Conservation (phyloP, 2,329 filamentous ascomycete genomes). For the Eurotiales sp. region DNA sequence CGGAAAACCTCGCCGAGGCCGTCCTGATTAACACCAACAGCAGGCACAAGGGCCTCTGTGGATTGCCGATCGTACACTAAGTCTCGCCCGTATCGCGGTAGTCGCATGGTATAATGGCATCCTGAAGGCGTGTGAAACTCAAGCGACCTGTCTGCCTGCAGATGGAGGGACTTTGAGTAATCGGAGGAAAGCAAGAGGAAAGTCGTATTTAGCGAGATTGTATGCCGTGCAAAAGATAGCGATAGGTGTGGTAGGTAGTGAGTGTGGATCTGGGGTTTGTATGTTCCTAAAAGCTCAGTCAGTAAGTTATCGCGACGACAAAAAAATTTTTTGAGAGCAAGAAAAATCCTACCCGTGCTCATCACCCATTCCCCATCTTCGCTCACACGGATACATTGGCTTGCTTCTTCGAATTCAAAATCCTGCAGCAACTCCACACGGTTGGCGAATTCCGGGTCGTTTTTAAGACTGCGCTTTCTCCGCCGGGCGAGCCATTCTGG, state of each 20-base stretch:
- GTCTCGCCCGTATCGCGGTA: conserved; percentile 90
- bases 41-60: conserved; percentile 80
- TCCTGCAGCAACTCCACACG: conserved; percentile 93
- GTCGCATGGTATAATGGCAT: conserved; percentile 81
- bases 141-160: conserved; percentile 85
- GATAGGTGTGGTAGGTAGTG: conserved; percentile 91
- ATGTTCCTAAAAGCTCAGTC: conserved; percentile 55
- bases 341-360: conserved; percentile 65
- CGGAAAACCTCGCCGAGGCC: conserved; percentile 90
- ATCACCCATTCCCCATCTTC: conserved; percentile 97
- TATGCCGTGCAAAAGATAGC: conserved; percentile 90
- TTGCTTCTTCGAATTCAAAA: conserved; percentile 96
- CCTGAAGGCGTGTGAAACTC: conserved; percentile 91
- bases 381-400: conserved; percentile 80
- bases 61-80: conserved; percentile 77
- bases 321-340: too few species aligned
- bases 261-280: conserved; percentile 84
- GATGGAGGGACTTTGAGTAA: conserved; percentile 89
- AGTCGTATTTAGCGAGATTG: conserved; percentile 83
- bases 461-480: conserved; percentile 85
- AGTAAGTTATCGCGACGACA: too few species aligned
- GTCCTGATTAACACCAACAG: conserved; percentile 81
- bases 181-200: conserved; percentile 86
- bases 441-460: conserved; percentile 88
- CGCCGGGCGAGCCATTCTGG: conserved; percentile 93